Conservation (phyloP, 2,329 filamentous ascomycete genomes). For the Uncinocarpus reesii region DNA sequence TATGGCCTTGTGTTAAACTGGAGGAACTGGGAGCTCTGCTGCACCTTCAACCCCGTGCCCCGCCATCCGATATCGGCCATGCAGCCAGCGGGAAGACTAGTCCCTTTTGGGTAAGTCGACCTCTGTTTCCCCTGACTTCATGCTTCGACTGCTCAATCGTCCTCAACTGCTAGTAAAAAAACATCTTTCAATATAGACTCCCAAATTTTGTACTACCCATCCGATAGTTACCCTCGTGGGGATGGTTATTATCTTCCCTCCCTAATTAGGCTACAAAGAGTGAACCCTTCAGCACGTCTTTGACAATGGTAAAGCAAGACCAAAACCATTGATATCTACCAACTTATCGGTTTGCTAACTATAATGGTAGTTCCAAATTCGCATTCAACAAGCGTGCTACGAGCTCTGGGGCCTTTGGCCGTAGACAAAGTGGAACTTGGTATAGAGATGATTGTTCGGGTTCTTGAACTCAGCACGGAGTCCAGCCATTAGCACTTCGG, state of each 20-base stretch:
- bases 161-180: not conserved
- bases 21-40: not conserved
- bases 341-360: too few species aligned
- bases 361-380: too few species aligned
- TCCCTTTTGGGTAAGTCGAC: not conserved
- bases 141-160: too few species aligned
- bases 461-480: slow-evolving; percentile 27
- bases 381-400: not conserved
- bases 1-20: not conserved
- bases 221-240: too few species aligned
- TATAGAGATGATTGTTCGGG: slow-evolving; percentile 26
- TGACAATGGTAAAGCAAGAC: too few species aligned
- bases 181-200: not conserved
- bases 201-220: too few species aligned
- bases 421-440: slow-evolving; percentile 12
- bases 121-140: too few species aligned
- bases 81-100: not conserved
- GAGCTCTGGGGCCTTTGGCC: slow-evolving; percentile 7
- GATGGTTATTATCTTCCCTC: too few species aligned
- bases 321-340: too few species aligned
- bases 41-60: not conserved
- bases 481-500: slow-evolving; percentile 25
- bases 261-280: too few species aligned
- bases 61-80: slow-evolving; percentile 11
- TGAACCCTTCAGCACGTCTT: too few species aligned